A percentile compares a stretch with the other conserved stretches of the same genome.
Conservation (phyloP, 2,329 filamentous ascomycete genomes). For the Pseudogymnoascus sp. region DNA sequence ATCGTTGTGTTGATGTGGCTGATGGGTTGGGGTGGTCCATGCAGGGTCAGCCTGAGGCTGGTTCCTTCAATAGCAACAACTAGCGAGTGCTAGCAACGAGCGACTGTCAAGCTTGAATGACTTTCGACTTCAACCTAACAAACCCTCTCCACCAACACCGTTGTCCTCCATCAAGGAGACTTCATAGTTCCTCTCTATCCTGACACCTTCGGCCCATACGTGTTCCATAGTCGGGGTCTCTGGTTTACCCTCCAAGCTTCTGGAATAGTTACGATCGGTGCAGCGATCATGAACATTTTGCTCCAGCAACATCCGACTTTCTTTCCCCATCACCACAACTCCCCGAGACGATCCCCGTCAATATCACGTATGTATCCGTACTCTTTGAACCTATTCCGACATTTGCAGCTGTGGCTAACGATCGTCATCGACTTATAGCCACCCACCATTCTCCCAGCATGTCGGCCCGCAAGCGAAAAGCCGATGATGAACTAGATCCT, state of each 20-base stretch:
- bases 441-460: slow-evolving; percentile 43
- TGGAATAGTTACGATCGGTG: slow-evolving; percentile 3
- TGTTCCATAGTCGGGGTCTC: background rate
- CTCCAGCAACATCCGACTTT: slow-evolving; percentile 50
- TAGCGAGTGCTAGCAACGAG: slow-evolving; percentile 6
- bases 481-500: slow-evolving; percentile 59
- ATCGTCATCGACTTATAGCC: slow-evolving; percentile 12
- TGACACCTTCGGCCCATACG: slow-evolving; percentile 6
- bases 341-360: slow-evolving; percentile 44
- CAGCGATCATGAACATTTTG: slow-evolving; percentile 50
- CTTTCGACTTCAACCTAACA: background rate
- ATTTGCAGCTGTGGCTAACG: slow-evolving; percentile 14
- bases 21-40: background rate
- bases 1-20: background rate
- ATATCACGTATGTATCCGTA: slow-evolving; percentile 42
- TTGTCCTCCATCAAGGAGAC: background rate
- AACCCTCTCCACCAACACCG: background rate
- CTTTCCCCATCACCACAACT: slow-evolving; percentile 48
- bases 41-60: background rate
- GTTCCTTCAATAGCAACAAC: slow-evolving; percentile 2
- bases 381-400: background rate
- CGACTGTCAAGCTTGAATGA: background rate
- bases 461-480: slow-evolving; percentile 71
- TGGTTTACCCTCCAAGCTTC: background rate
- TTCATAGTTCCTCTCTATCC: background rate